Base-by-base conservation (phyloP, 768 basidiomycete species). In the Clitopilus hobsonii region DNA sequence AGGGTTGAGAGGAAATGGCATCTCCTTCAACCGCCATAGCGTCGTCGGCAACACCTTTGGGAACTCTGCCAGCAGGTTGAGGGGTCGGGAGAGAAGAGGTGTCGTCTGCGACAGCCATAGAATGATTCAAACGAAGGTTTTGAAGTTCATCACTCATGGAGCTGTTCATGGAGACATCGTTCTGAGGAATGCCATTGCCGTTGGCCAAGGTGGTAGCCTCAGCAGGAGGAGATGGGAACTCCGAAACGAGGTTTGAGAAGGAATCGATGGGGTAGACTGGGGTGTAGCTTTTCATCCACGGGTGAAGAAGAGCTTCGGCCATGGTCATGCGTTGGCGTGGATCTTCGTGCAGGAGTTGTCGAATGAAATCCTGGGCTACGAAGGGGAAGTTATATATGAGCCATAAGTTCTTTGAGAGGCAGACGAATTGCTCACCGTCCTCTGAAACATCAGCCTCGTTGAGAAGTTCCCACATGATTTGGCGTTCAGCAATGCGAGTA, bases 251-350 rank as follows among this genome's bases (percentile, higher is more conserved):
- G 25, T 32, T 51, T 49, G 54, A 22, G 38, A 45, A 49, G 25
- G 36, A 25, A 45, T 22, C 26, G 54, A 41, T 18, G 11, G 51
- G 41, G 49, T 72, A 68, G 27, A 69, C 60, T 1, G 71, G 72
- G 20, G 61, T 55, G 53, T 75, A 70, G 0, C 67, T 62, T 36
- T 57, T 30, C 2, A 98, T 77, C 96, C 96, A 98, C 0, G 83
- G 82, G 61, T 98, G 94, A 0, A 68, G 24, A 8, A 89, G 77
- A 0, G 94, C 88, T 0, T 80, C 75, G 2, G 75, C 71, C 56
- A 94, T 77, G 5, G 85, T 83, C 80, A 96, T 82, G n/a, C 95
- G 85, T 13, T 65, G 57, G 0, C 58, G 59, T 0, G 94, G 91
- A 53, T 90, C 76, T 30, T 74, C 72, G 51, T 82, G 77, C 14